Evolutionary conservation across 257 asterid species (phyloP), one percentile per base, ranked within the genome.

Genomic region (Ligustrum vulgare): DNA sequence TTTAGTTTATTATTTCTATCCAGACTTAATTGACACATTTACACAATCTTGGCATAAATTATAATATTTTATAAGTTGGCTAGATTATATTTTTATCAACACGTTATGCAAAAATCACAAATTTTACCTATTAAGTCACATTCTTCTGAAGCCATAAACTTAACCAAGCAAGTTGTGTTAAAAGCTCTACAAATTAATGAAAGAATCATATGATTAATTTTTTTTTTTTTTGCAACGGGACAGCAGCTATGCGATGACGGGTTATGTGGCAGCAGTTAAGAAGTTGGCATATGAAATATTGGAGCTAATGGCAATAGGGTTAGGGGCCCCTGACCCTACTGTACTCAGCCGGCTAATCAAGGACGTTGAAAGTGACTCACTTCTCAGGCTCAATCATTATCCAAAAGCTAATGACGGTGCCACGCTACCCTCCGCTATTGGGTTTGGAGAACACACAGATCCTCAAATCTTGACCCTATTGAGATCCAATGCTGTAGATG

Each of bases 361-460:
- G 35, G 88, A 88, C 78, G 43, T 68, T 0, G 78, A 77, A 0
- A 76, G 71, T 20, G 97, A 93, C 84, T 89, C 93, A 0, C 79
- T 91, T 12, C 80, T 93, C 33, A 82, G 98, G 82, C 80, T 93
- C 77, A 93, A 93, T 83, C 89, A 91, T 89, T 93, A 93, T 71
- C 94, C 94, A 2, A 69, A 84, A 0, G 10, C 65, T 1, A 69
- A 76, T 0, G 72, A 54, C 76, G 68, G 18, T 31, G 82, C 47
- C 69, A 72, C 82, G 64, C 54, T 81, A 45, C 43, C 85, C 4
- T 8, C 84, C 7, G 77, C 31, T 72, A 77, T 91, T 63, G 98
- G 97, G 0, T 91, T 93, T 45, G 98, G 98, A 35, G 97, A 88
- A 84, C 98, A 93, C 37, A 91, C 97, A 6, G 98, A 92, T 85